A percentile compares a stretch with the other conserved stretches of the same genome.
Evolutionary conservation across 2,329 filamentous ascomycete species (phyloP).

Genomic region (Laburnicola sp.): DNA sequence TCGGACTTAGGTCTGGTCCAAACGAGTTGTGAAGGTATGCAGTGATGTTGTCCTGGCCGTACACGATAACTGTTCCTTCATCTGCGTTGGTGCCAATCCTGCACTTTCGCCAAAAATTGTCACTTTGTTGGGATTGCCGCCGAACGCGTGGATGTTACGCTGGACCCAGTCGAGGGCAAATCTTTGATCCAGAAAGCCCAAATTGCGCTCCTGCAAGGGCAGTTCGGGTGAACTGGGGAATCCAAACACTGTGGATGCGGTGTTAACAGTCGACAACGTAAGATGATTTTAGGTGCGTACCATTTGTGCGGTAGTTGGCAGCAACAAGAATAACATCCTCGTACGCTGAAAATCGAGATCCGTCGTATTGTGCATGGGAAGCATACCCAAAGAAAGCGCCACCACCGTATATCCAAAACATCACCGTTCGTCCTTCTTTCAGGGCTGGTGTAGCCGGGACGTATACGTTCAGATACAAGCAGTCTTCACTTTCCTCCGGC

Average conservation of each 20-base stretch:
- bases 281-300: conserved; percentile 12
- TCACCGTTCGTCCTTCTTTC: conserved; percentile 25
- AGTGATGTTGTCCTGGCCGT: conserved; percentile 22
- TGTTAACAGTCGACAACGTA: conserved; percentile 6
- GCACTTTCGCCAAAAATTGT: conserved; percentile 49
- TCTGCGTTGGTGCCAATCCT: conserved; percentile 32
- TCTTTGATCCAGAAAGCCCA: conserved; percentile 61
- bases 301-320: conserved; percentile 36
- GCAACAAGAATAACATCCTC: conserved; percentile 37
- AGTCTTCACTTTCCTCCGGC: conserved; percentile 43
- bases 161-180: conserved; percentile 59
- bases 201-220: conserved; percentile 42
- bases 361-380: conserved; percentile 26
- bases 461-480: conserved; percentile 46
- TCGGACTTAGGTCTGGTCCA: conserved; percentile 3
- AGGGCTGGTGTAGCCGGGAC: conserved; percentile 28
- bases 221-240: conserved; percentile 30
- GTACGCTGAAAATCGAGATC: conserved; percentile 30
- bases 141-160: conserved; percentile 54
- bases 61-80: conserved; percentile 30
- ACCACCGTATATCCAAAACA: conserved; percentile 41
- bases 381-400: conserved; percentile 29
- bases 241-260: conserved; percentile 25
- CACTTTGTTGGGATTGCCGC: conserved; percentile 54
- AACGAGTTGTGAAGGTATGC: conserved; percentile 24